Conservation (phyloP, 352 stramenopile species). For the Discostella stelligera region DNA sequence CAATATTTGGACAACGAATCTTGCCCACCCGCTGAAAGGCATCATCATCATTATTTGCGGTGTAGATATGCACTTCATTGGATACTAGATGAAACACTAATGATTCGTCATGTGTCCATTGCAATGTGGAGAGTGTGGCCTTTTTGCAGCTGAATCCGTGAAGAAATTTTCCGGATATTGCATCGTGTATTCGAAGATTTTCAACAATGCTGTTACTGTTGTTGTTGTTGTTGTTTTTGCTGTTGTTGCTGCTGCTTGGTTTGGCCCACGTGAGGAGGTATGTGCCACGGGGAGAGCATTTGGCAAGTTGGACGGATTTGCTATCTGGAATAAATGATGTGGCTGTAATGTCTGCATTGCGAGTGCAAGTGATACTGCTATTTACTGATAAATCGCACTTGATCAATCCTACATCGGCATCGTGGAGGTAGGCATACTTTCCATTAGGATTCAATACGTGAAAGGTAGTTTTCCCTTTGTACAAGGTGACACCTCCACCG, state of each 20-base stretch:
- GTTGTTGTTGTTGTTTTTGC: background rate
- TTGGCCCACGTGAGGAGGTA: constrained; percentile 81
- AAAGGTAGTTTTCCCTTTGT: constrained; percentile 58
- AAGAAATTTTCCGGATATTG: constrained; percentile 41
- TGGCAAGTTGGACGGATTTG: constrained; percentile 57
- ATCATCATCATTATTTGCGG: constrained; percentile 6
- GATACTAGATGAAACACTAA: constrained; percentile 67
- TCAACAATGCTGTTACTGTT: constrained; percentile 9
- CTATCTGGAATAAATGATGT: constrained; percentile 30
- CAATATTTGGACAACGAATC: constrained; percentile 52
- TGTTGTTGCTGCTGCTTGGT: constrained; percentile 11
- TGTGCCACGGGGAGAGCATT: constrained; percentile 62
- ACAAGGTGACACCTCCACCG: constrained; percentile 41
- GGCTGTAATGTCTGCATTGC: background rate
- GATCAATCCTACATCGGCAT: constrained; percentile 57
- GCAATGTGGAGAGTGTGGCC: constrained; percentile 58
- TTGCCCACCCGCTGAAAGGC: constrained; percentile 40
- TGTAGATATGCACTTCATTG: constrained; percentile 80
- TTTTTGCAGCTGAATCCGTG: constrained; percentile 66
- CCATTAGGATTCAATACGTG: constrained; percentile 57
- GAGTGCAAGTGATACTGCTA: no score
- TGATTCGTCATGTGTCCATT: constrained; percentile 80
- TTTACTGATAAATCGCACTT: constrained; percentile 22
- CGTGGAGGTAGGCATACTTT: constrained; percentile 56
- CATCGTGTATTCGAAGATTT: constrained; percentile 74